These are phyloP conservation scores for Cytospora leucostoma DNA, from an alignment of 2,329 filamentous ascomycete genomes.

Conservation along the genomic window DNA sequence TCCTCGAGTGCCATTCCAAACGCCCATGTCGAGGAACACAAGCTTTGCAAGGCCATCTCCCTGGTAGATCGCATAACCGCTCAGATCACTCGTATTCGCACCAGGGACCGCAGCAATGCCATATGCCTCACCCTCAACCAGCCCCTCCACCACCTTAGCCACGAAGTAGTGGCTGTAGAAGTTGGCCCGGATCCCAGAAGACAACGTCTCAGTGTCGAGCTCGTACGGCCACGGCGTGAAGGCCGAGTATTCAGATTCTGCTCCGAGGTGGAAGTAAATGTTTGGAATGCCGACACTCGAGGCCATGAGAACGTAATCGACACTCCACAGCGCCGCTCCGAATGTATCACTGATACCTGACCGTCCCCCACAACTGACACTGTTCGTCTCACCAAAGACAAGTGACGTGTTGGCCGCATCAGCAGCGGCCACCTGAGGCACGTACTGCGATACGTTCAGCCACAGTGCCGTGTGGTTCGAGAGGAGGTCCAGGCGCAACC, in stretches of 20 bases:
- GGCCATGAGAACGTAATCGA: conserved; percentile 46
- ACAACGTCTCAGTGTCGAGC: conserved; percentile 37
- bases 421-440: conserved; percentile 32
- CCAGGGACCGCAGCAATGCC: conserved; percentile 36
- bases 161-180: conserved; percentile 42
- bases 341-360: conserved; percentile 49
- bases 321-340: conserved; percentile 51
- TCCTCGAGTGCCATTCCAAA: conserved; percentile 41
- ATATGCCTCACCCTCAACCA: conserved; percentile 13
- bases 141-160: conserved; percentile 33
- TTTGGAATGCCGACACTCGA: conserved; percentile 39
- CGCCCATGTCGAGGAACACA: conserved; percentile 40
- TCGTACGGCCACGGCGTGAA: conserved; percentile 32
- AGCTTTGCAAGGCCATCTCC: conserved; percentile 34
- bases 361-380: conserved; percentile 41
- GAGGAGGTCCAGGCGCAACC: conserved; percentile 38
- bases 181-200: conserved; percentile 35
- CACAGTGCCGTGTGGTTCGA: conserved; percentile 34
- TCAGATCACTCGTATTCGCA: conserved; percentile 39
- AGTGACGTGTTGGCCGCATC: conserved; percentile 39
- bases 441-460: conserved; percentile 37
- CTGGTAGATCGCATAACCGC: conserved; percentile 38
- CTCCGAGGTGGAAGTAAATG: conserved; percentile 45
- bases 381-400: conserved; percentile 52
- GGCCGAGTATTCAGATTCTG: conserved; percentile 24